Conservation (phyloP, 2,329 filamentous ascomycete species). For the Penicillium nordicum region DNA sequence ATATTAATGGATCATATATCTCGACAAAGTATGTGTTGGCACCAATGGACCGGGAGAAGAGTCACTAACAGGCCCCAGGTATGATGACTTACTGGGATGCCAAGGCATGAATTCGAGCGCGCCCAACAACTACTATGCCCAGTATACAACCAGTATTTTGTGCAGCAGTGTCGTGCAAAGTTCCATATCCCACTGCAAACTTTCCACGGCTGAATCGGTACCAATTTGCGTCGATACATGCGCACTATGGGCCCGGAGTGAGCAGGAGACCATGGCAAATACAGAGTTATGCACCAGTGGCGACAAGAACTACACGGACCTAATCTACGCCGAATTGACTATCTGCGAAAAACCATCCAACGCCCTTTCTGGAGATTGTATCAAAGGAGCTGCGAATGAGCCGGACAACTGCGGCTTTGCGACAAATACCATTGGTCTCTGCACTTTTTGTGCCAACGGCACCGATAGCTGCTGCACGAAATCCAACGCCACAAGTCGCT, state of each 20-base stretch:
- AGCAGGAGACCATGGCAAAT: slow-evolving; percentile 78
- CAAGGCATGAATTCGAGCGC: slow-evolving; percentile 71
- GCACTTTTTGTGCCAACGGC: slow-evolving; percentile 85
- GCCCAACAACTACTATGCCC: slow-evolving; percentile 79
- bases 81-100: slow-evolving; percentile 77
- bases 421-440: slow-evolving; percentile 69
- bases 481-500: slow-evolving; percentile 69
- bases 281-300: slow-evolving; percentile 67
- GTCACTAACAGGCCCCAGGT: slow-evolving; percentile 54
- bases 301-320: slow-evolving; percentile 61
- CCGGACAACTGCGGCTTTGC: slow-evolving; percentile 81
- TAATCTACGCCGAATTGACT: slow-evolving; percentile 89
- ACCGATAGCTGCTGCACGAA: slow-evolving; percentile 94
- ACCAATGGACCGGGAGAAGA: neutral
- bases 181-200: slow-evolving; percentile 66
- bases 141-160: slow-evolving; percentile 86
- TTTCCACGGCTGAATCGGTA: slow-evolving; percentile 61
- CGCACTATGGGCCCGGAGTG: slow-evolving; percentile 66
- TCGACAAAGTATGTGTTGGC: slow-evolving; percentile 64
- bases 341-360: slow-evolving; percentile 81
- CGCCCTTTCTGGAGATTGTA: slow-evolving; percentile 71
- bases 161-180: slow-evolving; percentile 95
- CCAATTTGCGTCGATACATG: slow-evolving; percentile 90
- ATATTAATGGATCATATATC: slow-evolving; percentile 72
- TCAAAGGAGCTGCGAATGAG: slow-evolving; percentile 75